phyloP scores from a whole-genome alignment of 2,329 filamentous ascomycete species.

The Fusarium kyushuense region DNA sequence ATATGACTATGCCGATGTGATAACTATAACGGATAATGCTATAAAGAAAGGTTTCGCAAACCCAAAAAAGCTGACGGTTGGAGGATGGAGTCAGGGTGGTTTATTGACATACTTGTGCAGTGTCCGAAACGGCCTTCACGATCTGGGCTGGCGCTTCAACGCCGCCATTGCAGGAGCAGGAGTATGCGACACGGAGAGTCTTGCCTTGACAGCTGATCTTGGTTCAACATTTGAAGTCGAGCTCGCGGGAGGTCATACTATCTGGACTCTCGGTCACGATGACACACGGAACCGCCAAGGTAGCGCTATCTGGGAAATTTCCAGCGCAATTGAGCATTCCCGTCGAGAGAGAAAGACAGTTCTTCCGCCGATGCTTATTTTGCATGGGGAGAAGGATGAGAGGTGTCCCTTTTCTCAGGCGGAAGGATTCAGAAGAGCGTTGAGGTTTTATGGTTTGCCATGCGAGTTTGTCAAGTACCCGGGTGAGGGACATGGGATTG shows the following conservation, averaged over 20 bases:
- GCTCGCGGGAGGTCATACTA: conserved; percentile 6
- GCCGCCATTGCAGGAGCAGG: conserved; percentile 54
- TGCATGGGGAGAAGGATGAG: conserved; percentile 30
- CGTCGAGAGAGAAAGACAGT: background rate
- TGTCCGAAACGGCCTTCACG: conserved; percentile 52
- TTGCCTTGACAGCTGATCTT: conserved; percentile 48
- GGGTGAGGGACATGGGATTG: conserved; percentile 5
- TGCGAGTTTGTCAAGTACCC: conserved; percentile 36
- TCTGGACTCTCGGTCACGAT: conserved; percentile 18
- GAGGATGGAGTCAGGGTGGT: conserved; percentile 56
- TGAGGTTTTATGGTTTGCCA: conserved; percentile 13
- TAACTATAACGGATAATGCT: conserved; percentile 51
- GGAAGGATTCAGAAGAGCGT: conserved; percentile 15
- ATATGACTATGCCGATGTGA: conserved; percentile 54
- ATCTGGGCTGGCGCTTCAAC: conserved; percentile 52
- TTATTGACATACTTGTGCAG: conserved; percentile 53
- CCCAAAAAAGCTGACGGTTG: conserved; percentile 49
- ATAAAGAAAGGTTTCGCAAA: conserved; percentile 51
- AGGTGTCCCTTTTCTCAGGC: conserved; percentile 35
- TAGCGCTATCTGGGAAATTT: conserved; percentile 33
- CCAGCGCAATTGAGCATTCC: conserved; percentile 5
- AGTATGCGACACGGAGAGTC: conserved; percentile 53
- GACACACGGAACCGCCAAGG: conserved; percentile 31
- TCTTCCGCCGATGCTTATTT: conserved; percentile 30
- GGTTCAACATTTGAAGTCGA: conserved; percentile 35